These are phyloP conservation scores for Sporothrix dimorphospora DNA, from an alignment of 2,329 filamentous ascomycete species.

Conservation along the genomic window DNA sequence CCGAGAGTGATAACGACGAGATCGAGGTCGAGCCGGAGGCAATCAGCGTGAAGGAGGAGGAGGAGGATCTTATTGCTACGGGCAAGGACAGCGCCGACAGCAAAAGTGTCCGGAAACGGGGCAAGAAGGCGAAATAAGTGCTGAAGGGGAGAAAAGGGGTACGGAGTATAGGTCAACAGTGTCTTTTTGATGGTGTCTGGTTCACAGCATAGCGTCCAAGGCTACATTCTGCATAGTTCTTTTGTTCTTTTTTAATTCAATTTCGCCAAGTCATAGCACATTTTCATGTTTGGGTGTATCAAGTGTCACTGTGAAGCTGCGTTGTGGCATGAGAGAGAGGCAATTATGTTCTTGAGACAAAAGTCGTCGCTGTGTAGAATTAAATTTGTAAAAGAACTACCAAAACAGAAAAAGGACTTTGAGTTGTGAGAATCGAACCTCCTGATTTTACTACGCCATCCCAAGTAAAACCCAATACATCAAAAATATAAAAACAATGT, in stretches of 20 bases:
- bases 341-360: background rate
- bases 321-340: too few species aligned
- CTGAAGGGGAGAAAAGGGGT: background rate
- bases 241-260: background rate
- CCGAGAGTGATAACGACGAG: constrained; percentile 1
- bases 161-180: background rate
- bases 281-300: background rate
- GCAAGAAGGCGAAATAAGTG: constrained; percentile 20
- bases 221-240: background rate
- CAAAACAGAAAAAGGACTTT: background rate
- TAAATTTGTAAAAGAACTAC: background rate
- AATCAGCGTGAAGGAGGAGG: background rate
- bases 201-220: constrained; percentile 22
- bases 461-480: background rate
- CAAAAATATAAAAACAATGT: background rate
- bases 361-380: background rate
- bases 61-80: background rate
- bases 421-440: constrained; percentile 23
- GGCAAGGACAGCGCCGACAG: background rate
- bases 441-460: background rate
- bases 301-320: background rate
- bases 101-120: constrained; percentile 19
- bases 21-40: background rate
- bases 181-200: background rate
- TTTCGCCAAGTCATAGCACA: background rate